Conservation (phyloP, 2,329 filamentous ascomycete genomes). For the Aspergillus texensis region DNA sequence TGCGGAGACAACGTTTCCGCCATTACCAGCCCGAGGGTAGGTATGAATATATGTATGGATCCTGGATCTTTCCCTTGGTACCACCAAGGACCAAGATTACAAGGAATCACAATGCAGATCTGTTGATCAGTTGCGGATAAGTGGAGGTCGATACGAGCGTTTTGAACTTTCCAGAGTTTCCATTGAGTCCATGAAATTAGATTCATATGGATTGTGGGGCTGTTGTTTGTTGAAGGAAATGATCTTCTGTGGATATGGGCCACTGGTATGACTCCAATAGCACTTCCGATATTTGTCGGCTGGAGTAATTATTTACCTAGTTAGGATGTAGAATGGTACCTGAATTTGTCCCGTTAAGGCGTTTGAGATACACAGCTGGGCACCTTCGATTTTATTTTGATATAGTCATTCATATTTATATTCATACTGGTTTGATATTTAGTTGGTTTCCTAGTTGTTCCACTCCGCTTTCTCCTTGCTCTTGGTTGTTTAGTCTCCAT, state of each 20-base stretch:
- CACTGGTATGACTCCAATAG: neutral
- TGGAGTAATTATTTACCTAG: neutral
- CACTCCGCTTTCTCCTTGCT: neutral
- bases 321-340: neutral
- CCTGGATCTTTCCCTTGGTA: neutral
- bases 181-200: neutral
- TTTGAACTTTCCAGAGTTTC: neutral
- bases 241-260: neutral
- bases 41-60: neutral
- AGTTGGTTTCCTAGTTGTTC: too few species aligned
- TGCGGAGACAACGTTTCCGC: neutral
- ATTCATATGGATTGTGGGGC: neutral
- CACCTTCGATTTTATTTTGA: neutral
- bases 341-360: neutral
- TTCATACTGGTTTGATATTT: too few species aligned
- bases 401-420: neutral
- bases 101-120: neutral
- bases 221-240: neutral
- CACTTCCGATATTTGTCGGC: neutral
- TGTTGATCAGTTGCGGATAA: neutral
- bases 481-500: neutral
- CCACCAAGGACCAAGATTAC: neutral
- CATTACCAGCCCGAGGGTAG: neutral
- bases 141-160: neutral
- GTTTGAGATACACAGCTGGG: neutral